phyloP scores from a whole-genome alignment of 2,329 filamentous ascomycete species.

The Ophiostoma himal-ulmi region DNA sequence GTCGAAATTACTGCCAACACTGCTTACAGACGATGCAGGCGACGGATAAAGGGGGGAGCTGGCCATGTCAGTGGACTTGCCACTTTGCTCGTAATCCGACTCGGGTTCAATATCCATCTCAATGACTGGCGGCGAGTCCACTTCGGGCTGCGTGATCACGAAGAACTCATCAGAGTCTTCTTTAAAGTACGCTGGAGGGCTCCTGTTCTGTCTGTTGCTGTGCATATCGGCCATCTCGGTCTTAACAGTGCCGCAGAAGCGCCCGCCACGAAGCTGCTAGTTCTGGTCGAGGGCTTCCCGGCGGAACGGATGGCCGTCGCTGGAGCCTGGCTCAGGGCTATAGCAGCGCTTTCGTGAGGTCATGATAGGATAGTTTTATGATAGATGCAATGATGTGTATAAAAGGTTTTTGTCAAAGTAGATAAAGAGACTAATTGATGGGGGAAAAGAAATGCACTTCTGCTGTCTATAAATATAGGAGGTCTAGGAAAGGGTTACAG shows the following conservation, averaged over 20 bases:
- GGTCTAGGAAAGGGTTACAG: not conserved
- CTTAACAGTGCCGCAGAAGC: not conserved
- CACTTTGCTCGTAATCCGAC: not conserved
- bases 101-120: not conserved
- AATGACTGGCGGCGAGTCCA: not conserved
- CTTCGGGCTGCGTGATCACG: not conserved
- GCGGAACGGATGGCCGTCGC: not conserved
- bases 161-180: not conserved
- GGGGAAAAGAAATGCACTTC: not conserved
- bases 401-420: not conserved
- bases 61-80: not conserved
- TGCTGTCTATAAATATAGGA: not conserved
- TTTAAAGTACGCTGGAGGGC: not conserved
- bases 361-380: not conserved
- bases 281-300: not conserved
- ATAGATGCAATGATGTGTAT: not conserved
- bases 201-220: not conserved
- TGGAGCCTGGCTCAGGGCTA: not conserved
- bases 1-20: not conserved
- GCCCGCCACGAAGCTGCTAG: not conserved
- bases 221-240: not conserved
- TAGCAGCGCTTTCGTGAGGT: conserved; percentile 7
- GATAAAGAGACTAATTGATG: not conserved
- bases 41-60: not conserved
- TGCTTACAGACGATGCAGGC: not conserved